Base-by-base conservation (phyloP, 2,329 filamentous ascomycete species). In the Pyrenochaeta sp. region DNA sequence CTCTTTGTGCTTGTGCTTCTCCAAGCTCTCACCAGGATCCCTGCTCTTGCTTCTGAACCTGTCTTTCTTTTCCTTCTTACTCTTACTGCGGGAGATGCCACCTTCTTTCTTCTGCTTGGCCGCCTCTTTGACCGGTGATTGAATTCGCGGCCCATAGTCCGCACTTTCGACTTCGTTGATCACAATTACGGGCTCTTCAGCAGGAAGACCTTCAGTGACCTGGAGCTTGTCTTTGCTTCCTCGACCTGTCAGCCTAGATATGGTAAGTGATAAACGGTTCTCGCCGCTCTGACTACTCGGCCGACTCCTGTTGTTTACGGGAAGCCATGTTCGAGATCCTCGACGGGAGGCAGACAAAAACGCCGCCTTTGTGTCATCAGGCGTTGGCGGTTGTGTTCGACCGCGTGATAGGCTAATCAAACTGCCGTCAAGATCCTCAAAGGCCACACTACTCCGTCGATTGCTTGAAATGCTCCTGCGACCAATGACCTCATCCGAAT, bases 171-270 rank as follows among this genome's bases (percentile, higher is more conserved):
- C 43, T 13, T 54, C 47, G 31, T 66, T 58, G 28, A 67, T 57
- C 21, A 64, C 46, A 35, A 70, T 63, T 26, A 60, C 37, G 7
- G 63, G 63, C 9, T 68, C 67, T 5, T 67, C 64, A 5, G 36
- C 23, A 13, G 44, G 19, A 3, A 37, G 30, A 3, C 35, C 42
- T 14, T 68, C 65, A 7, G 53, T 50, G 21, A 54, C 56, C 9
- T 50, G 41, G 35, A 75, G 64, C 49, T 71, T 73, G 66, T 72
- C 68, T 45, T 73, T 74, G 37, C 73, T 74, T 54, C 69, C 72
- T 23, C 72, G 65, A 24, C 71, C 69, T 9, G 70, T 69, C 21
- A 74, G 57, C 27, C 68, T 57, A 6, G 63, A 68, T 43, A 76
- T 59, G 9, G 73, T 74, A 18, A 77, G 46, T 34, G 70, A 73